Base-by-base conservation (phyloP, 2,329 filamentous ascomycete species). In the Penicillium italicum region DNA sequence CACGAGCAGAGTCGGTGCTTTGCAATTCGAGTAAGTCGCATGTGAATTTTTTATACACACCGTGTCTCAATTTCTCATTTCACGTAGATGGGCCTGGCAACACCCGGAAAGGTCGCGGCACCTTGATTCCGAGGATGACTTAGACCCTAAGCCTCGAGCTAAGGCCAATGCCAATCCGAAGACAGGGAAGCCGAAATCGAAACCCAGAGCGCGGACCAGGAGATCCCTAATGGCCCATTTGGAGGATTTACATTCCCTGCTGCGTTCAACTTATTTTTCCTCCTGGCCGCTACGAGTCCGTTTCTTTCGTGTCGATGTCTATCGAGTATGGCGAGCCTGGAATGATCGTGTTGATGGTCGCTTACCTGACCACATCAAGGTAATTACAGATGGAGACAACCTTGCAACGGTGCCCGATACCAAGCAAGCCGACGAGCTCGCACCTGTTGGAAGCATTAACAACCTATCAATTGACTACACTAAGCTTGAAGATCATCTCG, bases 1-100 rank as follows among this genome's bases (percentile, higher is more conserved):
- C 62, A 91, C 90, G 0, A 93, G 89, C 62, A 87, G 87, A 66
- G 85, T 93, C 34, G 91, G 90, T 0, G 94, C 94, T 0, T 76
- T 99, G 60, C 93, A 97, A 69, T 97, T 99, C 69, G 93, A 97
- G 88, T 94, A 80, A 70, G 85, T 79, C 51, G n/a, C 22, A 22
- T 14, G 30, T 45, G 22, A 30, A 42, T 42, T 42, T 12, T 28
- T 54, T 41, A 5, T 52, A 47, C 49, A 34, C 36, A 49, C 34
- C 36, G 24, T 12, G 24, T 43, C 33, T 37, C 53, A 50, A 26
- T 53, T 55, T 45, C 47, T 45, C 40, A 55, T 55, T 12, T 37
- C 28, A 30, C 6, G 16, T 56, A 93, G 90, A 79, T 97, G 93
- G 93, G 92, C 93, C 37, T 88, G 95, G 80, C 90, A 90, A 62